Evolutionary conservation across 2,329 filamentous ascomycete genomes (phyloP).

Genomic region (Daldinia sp.): DNA sequence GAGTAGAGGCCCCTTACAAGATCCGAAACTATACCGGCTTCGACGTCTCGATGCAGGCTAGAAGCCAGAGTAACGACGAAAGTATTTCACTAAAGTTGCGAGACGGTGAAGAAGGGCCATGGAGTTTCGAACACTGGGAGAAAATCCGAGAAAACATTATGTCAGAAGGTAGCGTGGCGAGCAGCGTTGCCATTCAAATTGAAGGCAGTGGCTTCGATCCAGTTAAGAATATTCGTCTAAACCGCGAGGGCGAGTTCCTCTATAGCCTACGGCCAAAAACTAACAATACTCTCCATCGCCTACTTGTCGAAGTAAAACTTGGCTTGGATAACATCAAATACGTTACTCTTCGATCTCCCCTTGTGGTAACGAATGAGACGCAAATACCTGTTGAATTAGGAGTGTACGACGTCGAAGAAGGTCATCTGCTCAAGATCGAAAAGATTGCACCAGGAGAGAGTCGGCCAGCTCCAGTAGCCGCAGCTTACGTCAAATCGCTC

Average conservation of each 20-base stretch:
- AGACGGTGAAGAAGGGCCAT: slow-evolving; percentile 91
- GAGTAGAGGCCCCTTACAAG: slow-evolving; percentile 89
- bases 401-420: slow-evolving; percentile 85
- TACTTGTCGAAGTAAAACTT: slow-evolving; percentile 90
- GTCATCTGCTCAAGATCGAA: slow-evolving; percentile 94
- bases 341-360: slow-evolving; percentile 90
- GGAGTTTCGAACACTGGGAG: slow-evolving; percentile 96
- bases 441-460: slow-evolving; percentile 94
- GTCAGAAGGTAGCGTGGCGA: slow-evolving; percentile 79
- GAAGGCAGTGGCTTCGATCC: slow-evolving; percentile 95
- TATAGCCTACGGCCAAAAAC: slow-evolving; percentile 90
- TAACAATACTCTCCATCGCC: slow-evolving; percentile 83
- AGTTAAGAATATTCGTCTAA: slow-evolving; percentile 86
- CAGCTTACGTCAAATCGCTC: slow-evolving; percentile 87
- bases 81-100: slow-evolving; percentile 78
- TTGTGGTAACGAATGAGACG: slow-evolving; percentile 94
- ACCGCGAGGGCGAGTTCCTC: slow-evolving; percentile 90
- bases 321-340: slow-evolving; percentile 98
- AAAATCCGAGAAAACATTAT: slow-evolving; percentile 94
- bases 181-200: slow-evolving; percentile 79
- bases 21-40: slow-evolving; percentile 98
- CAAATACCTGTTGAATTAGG: slow-evolving; percentile 95
- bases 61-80: slow-evolving; percentile 71
- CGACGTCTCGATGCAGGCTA: slow-evolving; percentile 83
- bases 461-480: slow-evolving; percentile 89